These are phyloP conservation scores for Naganishia antarctica DNA, from an alignment of 768 basidiomycete species.

Conservation along the genomic window DNA sequence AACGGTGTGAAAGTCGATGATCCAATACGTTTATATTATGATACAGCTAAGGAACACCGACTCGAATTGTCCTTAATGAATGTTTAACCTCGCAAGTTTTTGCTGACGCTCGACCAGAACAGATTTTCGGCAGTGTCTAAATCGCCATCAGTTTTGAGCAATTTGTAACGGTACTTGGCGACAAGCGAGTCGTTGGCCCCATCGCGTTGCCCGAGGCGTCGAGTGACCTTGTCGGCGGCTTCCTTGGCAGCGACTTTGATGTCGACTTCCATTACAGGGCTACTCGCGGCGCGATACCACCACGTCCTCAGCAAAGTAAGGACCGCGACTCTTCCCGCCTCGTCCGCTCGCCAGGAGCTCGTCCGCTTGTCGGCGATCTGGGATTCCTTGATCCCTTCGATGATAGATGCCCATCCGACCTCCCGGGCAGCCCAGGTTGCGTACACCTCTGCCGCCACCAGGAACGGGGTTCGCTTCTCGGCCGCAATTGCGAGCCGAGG, in stretches of 20 bases:
- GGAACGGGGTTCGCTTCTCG: constrained; percentile 38
- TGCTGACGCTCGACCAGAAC: constrained; percentile 45
- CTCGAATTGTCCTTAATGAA: not conserved
- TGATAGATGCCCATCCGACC: constrained; percentile 48
- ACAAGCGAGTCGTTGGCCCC: constrained; percentile 29
- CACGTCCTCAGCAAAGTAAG: constrained; percentile 44
- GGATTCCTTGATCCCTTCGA: constrained; percentile 43
- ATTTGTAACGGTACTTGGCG: constrained; percentile 37
- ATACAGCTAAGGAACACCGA: no score
- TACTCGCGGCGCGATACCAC: constrained; percentile 48
- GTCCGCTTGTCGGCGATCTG: constrained; percentile 38
- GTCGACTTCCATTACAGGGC: constrained; percentile 39
- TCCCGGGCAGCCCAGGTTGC: constrained; percentile 48
- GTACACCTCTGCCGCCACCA: constrained; percentile 48
- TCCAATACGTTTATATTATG: not conserved
- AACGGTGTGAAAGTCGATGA: not conserved
- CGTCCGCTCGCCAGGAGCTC: constrained; percentile 42
- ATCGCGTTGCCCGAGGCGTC: constrained; percentile 41
- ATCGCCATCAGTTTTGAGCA: constrained; percentile 42
- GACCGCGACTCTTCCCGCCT: constrained; percentile 43
- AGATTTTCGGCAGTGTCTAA: constrained; percentile 44
- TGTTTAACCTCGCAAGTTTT: constrained; percentile 36
- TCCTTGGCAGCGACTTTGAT: constrained; percentile 45
- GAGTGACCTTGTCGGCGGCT: constrained; percentile 44
- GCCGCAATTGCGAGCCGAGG: constrained; percentile 38